phyloP scores from a whole-genome alignment of 148 eudicot species.

The Rhododendron henanense region DNA sequence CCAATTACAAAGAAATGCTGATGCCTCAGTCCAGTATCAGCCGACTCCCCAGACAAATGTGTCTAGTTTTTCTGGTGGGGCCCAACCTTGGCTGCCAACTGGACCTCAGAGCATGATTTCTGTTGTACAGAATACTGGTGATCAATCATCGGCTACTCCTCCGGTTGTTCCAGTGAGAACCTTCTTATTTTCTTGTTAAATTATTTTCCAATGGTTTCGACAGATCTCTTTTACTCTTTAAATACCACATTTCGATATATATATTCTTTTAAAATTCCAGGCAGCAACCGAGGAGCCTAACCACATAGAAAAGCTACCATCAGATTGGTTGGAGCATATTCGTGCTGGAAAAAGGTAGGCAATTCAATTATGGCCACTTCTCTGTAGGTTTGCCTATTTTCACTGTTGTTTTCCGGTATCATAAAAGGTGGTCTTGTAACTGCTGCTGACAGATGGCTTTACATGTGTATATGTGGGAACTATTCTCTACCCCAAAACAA shows the following conservation, averaged over 20 bases:
- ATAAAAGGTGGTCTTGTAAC: neutral
- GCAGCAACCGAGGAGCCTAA: conserved; percentile 34
- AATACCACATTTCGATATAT: neutral
- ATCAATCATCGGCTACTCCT: conserved; percentile 32
- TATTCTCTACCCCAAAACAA: neutral
- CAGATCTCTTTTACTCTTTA: neutral
- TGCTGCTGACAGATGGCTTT: neutral
- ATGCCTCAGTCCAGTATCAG: conserved; percentile 48
- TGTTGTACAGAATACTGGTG: conserved; percentile 35
- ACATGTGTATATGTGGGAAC: neutral
- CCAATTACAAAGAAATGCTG: conserved; percentile 47
- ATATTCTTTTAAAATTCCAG: conserved; percentile 30
- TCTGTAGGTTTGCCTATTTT: neutral
- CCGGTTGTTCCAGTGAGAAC: conserved; percentile 28
- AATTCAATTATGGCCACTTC: neutral
- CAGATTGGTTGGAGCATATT: conserved; percentile 80
- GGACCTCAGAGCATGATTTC: conserved; percentile 40
- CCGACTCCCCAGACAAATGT: conserved; percentile 38
- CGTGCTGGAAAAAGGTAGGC: conserved; percentile 70
- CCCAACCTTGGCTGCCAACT: conserved; percentile 36
- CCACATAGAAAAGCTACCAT: conserved; percentile 37
- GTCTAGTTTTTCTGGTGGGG: conserved; percentile 44
- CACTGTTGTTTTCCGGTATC: neutral
- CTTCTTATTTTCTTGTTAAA: neutral
- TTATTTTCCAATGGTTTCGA: neutral